Evolutionary conservation across 2,329 filamentous ascomycete species (phyloP).

Genomic region (Fonsecaea multimorphosa): DNA sequence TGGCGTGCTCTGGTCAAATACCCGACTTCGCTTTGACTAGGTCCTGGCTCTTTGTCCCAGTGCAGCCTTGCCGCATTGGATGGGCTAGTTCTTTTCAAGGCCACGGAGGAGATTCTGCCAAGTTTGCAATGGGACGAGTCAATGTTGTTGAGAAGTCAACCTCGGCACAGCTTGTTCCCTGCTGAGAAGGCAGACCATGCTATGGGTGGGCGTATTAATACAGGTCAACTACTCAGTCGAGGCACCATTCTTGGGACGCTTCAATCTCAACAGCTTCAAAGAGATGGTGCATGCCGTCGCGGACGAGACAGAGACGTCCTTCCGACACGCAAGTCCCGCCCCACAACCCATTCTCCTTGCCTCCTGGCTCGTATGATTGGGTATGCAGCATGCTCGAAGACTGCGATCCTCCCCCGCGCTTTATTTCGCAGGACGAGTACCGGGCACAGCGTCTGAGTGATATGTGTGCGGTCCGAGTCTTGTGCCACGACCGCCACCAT

Average conservation of each 20-base stretch:
- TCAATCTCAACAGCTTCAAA: conserved; percentile 3
- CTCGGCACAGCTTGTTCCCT: too few species aligned
- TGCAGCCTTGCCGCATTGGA: background rate
- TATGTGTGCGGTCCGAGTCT: background rate
- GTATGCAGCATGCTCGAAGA: background rate
- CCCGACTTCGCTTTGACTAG: background rate
- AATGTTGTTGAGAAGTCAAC: too few species aligned
- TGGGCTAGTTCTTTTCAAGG: background rate
- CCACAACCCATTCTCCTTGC: background rate
- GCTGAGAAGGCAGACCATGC: too few species aligned
- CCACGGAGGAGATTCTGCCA: background rate
- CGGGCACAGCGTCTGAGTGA: conserved; percentile 4
- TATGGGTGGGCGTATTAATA: background rate
- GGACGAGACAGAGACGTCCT: background rate
- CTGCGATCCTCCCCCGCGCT: background rate
- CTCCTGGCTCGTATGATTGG: background rate
- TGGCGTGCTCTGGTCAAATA: background rate
- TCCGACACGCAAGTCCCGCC: background rate
- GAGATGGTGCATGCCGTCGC: background rate
- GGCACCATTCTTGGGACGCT: conserved; percentile 2
- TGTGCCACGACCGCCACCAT: conserved; percentile 11
- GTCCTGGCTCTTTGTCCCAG: too few species aligned
- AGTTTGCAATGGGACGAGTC: background rate
- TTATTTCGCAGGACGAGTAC: conserved; percentile 5
- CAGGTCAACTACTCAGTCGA: conserved; percentile 1